A percentile compares a stretch with the other conserved stretches of the same genome.
phyloP scores from a whole-genome alignment of 495 filamentous ascomycete species.

The Jackrogersella minutella region DNA sequence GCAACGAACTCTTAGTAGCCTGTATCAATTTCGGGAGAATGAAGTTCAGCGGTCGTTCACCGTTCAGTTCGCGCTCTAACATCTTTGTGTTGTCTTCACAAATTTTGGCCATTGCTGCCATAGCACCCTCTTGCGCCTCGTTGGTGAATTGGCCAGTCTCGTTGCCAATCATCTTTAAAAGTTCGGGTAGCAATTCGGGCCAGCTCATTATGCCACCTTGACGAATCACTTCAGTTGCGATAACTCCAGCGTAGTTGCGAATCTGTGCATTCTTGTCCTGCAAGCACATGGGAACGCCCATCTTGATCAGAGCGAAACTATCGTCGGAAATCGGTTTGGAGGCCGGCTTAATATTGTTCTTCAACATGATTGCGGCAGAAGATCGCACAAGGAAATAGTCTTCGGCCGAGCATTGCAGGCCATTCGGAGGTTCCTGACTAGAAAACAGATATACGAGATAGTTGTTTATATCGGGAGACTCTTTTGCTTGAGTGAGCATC shows the following conservation, averaged over 20 bases:
- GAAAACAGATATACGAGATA: constrained; percentile 93
- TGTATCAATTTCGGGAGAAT: constrained; percentile 91
- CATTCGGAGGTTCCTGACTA: constrained; percentile 66
- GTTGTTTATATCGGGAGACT: constrained; percentile 93
- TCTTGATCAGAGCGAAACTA: constrained; percentile 77
- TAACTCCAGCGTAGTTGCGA: constrained; percentile 86
- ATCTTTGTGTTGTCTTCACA: constrained; percentile 94
- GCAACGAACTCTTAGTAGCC: constrained; percentile 75
- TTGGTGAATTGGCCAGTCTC: constrained; percentile 68
- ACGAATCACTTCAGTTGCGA: constrained; percentile 92
- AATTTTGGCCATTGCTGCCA: constrained; percentile 90
- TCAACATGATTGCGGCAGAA: constrained; percentile 90
- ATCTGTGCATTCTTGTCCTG: constrained; percentile 85
- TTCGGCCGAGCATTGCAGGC: constrained; percentile 61
- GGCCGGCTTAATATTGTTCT: constrained; percentile 82
- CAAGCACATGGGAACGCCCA: constrained; percentile 77
- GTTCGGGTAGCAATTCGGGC: constrained; percentile 86
- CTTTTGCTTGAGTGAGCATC: constrained; percentile 94
- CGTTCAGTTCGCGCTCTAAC: constrained; percentile 84
- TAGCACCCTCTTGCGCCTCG: constrained; percentile 88
- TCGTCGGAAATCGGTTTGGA: constrained; percentile 74
- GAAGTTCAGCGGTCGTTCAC: constrained; percentile 84
- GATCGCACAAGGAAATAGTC: constrained; percentile 80
- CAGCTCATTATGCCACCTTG: constrained; percentile 87
- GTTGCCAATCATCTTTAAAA: constrained; percentile 79